These are phyloP conservation scores for Amphicarpaea edgeworthii DNA, from an alignment of 306 rosid genomes.

Conservation along the genomic window DNA sequence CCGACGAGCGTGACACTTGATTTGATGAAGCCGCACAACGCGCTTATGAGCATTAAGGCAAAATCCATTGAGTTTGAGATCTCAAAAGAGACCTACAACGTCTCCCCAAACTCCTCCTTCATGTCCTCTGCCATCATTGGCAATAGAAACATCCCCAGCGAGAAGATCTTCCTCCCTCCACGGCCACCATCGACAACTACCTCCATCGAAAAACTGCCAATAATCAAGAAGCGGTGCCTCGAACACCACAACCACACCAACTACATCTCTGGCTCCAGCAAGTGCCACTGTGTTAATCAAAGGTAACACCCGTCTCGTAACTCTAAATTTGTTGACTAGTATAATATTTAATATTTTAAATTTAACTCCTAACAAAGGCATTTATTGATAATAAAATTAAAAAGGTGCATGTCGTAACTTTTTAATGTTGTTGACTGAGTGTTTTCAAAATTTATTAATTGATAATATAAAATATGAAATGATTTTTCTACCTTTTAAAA, in stretches of 20 bases:
- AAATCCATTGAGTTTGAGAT: slow-evolving; percentile 70
- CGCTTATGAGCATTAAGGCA: slow-evolving; percentile 42
- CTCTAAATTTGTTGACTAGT: too few species aligned
- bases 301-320: too few species aligned
- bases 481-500: too few species aligned
- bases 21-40: slow-evolving; percentile 68
- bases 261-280: slow-evolving; percentile 65
- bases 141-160: slow-evolving; percentile 88
- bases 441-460: too few species aligned
- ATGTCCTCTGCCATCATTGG: slow-evolving; percentile 93
- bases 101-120: slow-evolving; percentile 84
- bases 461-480: too few species aligned
- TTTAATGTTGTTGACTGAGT: too few species aligned
- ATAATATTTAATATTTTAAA: too few species aligned
- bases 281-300: too few species aligned
- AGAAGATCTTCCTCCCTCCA: slow-evolving; percentile 66
- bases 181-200: too few species aligned
- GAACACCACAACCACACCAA: slow-evolving; percentile 73
- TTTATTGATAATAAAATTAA: too few species aligned
- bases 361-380: too few species aligned
- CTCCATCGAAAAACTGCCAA: slow-evolving; percentile 76
- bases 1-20: slow-evolving; percentile 49
- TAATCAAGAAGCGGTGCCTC: slow-evolving; percentile 72
- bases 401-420: too few species aligned
- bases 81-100: slow-evolving; percentile 78